Evolutionary conservation across 805 yeast genomes (phyloP), one percentile per base, ranked within the genome.

Genomic region (Yarrowia keelungensis): DNA sequence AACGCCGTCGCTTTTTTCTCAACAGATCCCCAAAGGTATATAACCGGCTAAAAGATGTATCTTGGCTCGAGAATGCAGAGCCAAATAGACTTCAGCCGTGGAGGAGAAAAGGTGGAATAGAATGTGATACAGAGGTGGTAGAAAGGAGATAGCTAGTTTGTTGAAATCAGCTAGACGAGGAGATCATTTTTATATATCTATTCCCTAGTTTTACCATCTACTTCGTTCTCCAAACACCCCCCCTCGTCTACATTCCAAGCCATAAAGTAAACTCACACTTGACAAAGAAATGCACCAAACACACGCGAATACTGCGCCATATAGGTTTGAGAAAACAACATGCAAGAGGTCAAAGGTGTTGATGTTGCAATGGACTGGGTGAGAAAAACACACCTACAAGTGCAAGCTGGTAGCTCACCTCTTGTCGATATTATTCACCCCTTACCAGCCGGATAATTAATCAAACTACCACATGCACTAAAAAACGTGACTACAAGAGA

Each of bases 261-360:
- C 35, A 16, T 51, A 51, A 51, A 35, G 56, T 51, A 51, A 36
- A 35, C 26, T 39, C 45, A 19, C 16, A 16, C 1, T 14, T 16
- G 12, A 53, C 59, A 53, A 53, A 39, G 59, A 53, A 39, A 53
- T 35, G 59, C 59, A 53, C 59, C 59, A 53, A 53, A 53, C 59
- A 53, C 59, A 53, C 59, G 59, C 59, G 59, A 53, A 53, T 38
- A 38, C 59, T 53, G 59, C 59, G 59, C 59, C 59, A 38, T 38
- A 38, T 39, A 53, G 35, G 59, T 53, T 51, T 51, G 35, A 12
- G 14, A 53, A 53, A 51, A 51, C 58, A 16, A 36, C 32, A 36
- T 53, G 43, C 58, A 32, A 16, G 14, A 26, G 32, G 32, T 5
- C 4, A 26, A 26, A 5, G 7, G 32, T 26, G 32, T 26, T 26